Base-by-base conservation (phyloP, 371 early-diverging fungal species). In the Phascolomyces articulosus region DNA sequence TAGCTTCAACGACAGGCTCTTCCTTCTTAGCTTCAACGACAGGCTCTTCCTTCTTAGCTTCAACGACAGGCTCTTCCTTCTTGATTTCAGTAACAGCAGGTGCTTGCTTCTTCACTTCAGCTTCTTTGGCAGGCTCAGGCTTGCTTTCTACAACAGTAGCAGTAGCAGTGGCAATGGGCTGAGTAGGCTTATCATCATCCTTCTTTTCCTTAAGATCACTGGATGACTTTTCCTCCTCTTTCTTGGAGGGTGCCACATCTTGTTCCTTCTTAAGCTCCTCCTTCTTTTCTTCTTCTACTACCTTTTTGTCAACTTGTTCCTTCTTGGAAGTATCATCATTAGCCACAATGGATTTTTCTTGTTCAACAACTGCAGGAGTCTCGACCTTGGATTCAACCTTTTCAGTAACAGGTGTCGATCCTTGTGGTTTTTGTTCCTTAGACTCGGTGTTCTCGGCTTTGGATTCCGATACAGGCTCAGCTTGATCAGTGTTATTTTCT, bases 311-410 rank as follows among this genome's bases (percentile, higher is more conserved):
- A 38, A 13, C 13, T 13, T 38, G 9, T 38, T 38, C 38, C 38
- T 38, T 38, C 38, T 38, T 38, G 38, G 38, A 38, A 38, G 38
- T 13, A 44, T 44, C 26, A 7, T 51, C 51, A 20, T 10, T 20
- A 9, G 11, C 2, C 4, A n/a, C 23, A 23, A 23, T 1, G 7
- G 51, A 7, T n/a, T 51, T 24, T 23, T 51, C 23, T 24, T 51
- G 23, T 49, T 64, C 64, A 65, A 69, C 71, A 31, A 18, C 40
- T 48, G 53, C 21, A 34, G 64, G 18, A n/a, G 44, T 44, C 44
- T 63, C 56, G 28, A 23, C 58, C 58, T 64, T 47, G 11, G 47
- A 15, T 28, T 40, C 44, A 44, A n/a, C n/a, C n/a, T n/a, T n/a
- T n/a, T 11, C 49, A n/a, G 8, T 15, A n/a, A 11, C 28, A 4